Evolutionary conservation across 1,284 basidiomycete genomes (phyloP), one percentile per base, ranked within the genome.

Genomic region (Irpex sp.): DNA sequence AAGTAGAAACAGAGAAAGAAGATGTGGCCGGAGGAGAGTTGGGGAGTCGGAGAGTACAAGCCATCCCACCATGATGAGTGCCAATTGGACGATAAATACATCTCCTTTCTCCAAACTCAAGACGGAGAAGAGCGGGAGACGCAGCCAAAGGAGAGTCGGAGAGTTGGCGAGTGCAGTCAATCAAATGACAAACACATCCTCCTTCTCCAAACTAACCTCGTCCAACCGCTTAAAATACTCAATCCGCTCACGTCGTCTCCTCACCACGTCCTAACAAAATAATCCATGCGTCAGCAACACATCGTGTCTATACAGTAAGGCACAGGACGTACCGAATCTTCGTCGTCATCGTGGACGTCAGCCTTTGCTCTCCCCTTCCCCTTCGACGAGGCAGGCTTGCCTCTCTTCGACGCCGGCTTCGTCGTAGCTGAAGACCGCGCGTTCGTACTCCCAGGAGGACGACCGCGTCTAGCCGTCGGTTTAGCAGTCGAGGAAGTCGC

Each of bases 181-280:
- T 70, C 65, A 74, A 37, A 74, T 69, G 38, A 74, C 70, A 52
- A 73, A 75, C 4, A 75, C 72, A 59, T 75, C 69, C 58, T 75
- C 73, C 64, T 74, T 73, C 66, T 69, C 71, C 60, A 75, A 62
- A 61, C 69, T 72, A 54, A 72, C 68, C 60, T 68, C 63, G 59
- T 72, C 70, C 62, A 75, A 63, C 65, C 68, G 69, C 21, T 67
- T 68, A 66, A 72, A 75, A 62, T 74, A 75, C 58, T 73, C 73
- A 59, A 74, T 64, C 15, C 73, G 69, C 37, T 69, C 70, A 60
- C 66, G 59, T 13, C 73, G 70, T 48, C 67, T 65, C 40, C 62
- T 61, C 15, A 55, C 58, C 13, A 57, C 62, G 31, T 66, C 63
- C 67, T 66, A 21, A 38, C 40, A 55, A 21, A 47, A 21, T 55